phyloP scores from a whole-genome alignment of 2,329 filamentous ascomycete genomes.

The Ophiostoma montium region DNA sequence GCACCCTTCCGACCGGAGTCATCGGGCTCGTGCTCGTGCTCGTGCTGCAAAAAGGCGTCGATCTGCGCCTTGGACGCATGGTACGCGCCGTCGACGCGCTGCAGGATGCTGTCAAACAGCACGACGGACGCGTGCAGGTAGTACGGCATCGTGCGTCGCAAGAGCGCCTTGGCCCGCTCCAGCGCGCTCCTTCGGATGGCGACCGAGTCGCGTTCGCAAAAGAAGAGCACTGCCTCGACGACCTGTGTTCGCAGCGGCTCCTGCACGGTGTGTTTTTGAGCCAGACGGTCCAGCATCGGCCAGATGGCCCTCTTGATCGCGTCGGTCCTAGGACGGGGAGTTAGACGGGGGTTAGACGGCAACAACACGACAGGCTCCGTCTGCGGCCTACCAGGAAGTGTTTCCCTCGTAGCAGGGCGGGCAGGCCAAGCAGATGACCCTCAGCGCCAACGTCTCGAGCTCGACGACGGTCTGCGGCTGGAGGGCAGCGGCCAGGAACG shows the following conservation, averaged over 20 bases:
- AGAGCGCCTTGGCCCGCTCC: constrained; percentile 14
- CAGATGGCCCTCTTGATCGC: constrained; percentile 13
- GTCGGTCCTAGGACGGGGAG: constrained; percentile 10
- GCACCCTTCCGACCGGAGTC: neutral
- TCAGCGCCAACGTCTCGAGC: constrained; percentile 13
- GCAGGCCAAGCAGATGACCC: constrained; percentile 18
- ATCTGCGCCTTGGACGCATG: constrained; percentile 17
- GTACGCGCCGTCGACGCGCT: constrained; percentile 17
- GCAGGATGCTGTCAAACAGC: constrained; percentile 21
- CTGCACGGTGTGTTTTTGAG: neutral
- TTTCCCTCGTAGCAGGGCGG: constrained; percentile 22
- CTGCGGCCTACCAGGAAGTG: constrained; percentile 13
- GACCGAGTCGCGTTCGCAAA: constrained; percentile 20
- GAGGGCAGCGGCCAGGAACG: neutral
- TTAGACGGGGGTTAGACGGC: no score
- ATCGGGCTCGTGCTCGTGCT: neutral
- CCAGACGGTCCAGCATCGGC: constrained; percentile 13
- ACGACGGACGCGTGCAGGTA: constrained; percentile 20
- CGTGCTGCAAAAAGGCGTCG: neutral
- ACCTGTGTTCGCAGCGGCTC: constrained; percentile 14
- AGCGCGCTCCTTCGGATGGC: constrained; percentile 16
- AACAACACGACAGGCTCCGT: no score
- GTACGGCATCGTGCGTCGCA: constrained; percentile 19
- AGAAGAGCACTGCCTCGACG: constrained; percentile 20
- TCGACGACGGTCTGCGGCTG: constrained; percentile 9